phyloP scores from a whole-genome alignment of 768 basidiomycete genomes.

The Amanita rimosa region DNA sequence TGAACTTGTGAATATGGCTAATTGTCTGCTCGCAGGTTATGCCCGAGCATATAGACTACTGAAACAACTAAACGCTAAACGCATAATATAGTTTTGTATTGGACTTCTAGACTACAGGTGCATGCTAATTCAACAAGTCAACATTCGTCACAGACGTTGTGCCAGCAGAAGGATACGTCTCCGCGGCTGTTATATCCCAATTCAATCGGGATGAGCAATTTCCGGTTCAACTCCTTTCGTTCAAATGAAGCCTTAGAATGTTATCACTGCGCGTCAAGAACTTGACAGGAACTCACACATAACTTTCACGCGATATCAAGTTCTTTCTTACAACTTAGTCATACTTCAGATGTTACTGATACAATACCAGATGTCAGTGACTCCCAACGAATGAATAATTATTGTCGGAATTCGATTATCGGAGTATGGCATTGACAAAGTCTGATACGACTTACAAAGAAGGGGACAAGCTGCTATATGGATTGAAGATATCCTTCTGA shows the following conservation, averaged over 20 bases:
- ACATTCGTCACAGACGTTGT: constrained; percentile 11
- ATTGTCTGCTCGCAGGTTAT: constrained; percentile 13
- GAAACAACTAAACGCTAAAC: background rate
- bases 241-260: too few species aligned
- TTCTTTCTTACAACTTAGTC: constrained; percentile 11
- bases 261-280: too few species aligned
- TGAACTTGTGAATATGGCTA: background rate
- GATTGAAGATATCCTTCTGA: too few species aligned
- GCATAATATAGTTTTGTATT: constrained; percentile 1
- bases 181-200: constrained; percentile 15
- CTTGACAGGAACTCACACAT: too few species aligned
- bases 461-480: too few species aligned
- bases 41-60: constrained; percentile 16
- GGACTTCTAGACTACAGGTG: background rate
- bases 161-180: constrained; percentile 21
- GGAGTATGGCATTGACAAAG: too few species aligned
- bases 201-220: too few species aligned
- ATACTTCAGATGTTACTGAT: too few species aligned
- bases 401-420: too few species aligned
- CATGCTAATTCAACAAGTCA: background rate
- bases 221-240: constrained; percentile 9
- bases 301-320: too few species aligned
- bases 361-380: too few species aligned
- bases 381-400: background rate
- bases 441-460: too few species aligned